Evolutionary conservation across 1,284 basidiomycete species (phyloP), one percentile per base, ranked within the genome.

Genomic region (Boletus austroedulis): DNA sequence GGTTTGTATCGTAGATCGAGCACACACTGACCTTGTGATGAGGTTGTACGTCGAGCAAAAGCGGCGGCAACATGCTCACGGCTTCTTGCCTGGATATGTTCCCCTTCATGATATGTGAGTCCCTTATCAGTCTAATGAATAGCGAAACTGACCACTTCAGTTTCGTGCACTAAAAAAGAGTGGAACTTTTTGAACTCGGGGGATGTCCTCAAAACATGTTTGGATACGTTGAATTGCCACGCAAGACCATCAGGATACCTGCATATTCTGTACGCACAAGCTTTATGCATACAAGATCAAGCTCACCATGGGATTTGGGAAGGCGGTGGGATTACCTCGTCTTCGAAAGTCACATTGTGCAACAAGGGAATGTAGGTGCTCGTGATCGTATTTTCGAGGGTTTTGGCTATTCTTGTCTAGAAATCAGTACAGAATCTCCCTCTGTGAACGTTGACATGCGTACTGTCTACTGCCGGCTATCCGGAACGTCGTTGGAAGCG

Each of bases 151-250:
- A 94, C 92, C 31, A 96, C 94, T 77, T 98, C 96, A 2, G 97
- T 98, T 79, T 99, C 97, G 67, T 94, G 95, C 0, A 99, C 97
- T 23, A 99, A 80, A 77, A 98, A 98, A 5, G 91, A 88, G 72
- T 99, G 97, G 68, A 99, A 98, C 67, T 87, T 90, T 72, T 95
- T 95, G 80, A 98, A 98, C 69, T 95, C 92, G n/a, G 89, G 87
- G 12, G 87, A 87, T 72, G 94, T 97, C 58, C 96, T 84, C 43
- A 99, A 79, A 5, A 93, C 87, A 58, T 89, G 89, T 74, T 98
- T 98, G 11, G 92, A 84, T 3, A 96, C 90, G 66, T 95, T 91
- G 69, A 99, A 85, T 69, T 98, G 93, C 97, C 97, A 99, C 21
- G 92, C 97, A 21, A 98, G 82, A 29, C 89, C 89, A 29, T 90